Evolutionary conservation across 2,329 filamentous ascomycete genomes (phyloP).

Genomic region (Fusarium compactum): DNA sequence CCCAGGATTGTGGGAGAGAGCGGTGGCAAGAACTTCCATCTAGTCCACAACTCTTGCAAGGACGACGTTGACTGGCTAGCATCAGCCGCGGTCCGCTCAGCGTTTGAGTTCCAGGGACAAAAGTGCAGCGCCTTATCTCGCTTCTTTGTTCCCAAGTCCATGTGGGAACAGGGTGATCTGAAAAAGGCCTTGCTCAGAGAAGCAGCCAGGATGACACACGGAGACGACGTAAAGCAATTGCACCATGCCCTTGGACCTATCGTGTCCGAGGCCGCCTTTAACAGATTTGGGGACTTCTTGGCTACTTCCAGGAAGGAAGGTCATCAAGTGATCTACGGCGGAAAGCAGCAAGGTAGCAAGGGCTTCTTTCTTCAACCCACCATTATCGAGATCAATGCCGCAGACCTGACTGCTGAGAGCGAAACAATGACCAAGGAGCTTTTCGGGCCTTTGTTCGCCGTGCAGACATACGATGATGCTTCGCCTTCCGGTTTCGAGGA

Average conservation of each 20-base stretch:
- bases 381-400: slow-evolving; percentile 1
- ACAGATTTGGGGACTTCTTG: slow-evolving; percentile 11
- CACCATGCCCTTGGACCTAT: slow-evolving; percentile 12
- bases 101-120: slow-evolving; percentile 16
- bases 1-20: slow-evolving; percentile 63
- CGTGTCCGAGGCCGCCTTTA: slow-evolving; percentile 1
- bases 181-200: slow-evolving; percentile 11
- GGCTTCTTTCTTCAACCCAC: slow-evolving; percentile 13
- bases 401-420: slow-evolving; percentile 3
- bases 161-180: slow-evolving; percentile 12
- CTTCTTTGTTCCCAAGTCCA: slow-evolving; percentile 13
- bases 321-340: slow-evolving; percentile 7
- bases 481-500: slow-evolving; percentile 3
- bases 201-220: slow-evolving; percentile 12
- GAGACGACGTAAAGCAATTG: slow-evolving; percentile 12
- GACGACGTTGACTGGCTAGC: slow-evolving; percentile 9
- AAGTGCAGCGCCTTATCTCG: slow-evolving; percentile 18
- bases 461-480: slow-evolving; percentile 13
- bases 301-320: slow-evolving; percentile 1
- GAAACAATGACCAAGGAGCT: slow-evolving; percentile 16
- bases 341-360: slow-evolving; percentile 10
- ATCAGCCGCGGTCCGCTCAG: slow-evolving; percentile 10
- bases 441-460: slow-evolving; percentile 14
- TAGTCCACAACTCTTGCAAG: slow-evolving; percentile 53
- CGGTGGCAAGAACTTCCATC: slow-evolving; percentile 64